phyloP scores from a whole-genome alignment of 257 asterid genomes.

The Ocimum tenuiflorum region DNA sequence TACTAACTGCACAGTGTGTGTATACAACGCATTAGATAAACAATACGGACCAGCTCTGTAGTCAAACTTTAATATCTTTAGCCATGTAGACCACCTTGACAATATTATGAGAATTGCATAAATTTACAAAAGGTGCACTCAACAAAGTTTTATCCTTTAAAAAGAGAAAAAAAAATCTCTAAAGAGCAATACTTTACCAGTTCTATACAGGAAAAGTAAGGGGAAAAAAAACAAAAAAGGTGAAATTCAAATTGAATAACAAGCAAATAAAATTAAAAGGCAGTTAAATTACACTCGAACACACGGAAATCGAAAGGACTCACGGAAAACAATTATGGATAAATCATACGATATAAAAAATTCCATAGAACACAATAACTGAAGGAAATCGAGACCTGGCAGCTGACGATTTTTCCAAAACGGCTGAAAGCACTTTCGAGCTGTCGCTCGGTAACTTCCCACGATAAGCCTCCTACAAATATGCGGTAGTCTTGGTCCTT shows the following conservation, averaged over 20 bases:
- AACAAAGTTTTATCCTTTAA: not conserved
- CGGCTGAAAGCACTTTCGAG: constrained; percentile 78
- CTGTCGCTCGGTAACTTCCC: constrained; percentile 87
- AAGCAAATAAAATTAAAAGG: not conserved
- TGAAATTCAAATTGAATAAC: not conserved
- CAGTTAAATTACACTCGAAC: not conserved
- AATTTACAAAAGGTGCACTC: not conserved
- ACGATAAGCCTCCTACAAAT: constrained; percentile 84
- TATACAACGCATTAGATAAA: not conserved
- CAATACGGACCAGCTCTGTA: not conserved
- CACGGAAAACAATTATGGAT: not conserved
- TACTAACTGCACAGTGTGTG: not conserved
- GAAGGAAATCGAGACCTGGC: constrained; percentile 55
- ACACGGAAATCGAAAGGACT: not conserved
- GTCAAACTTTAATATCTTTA: not conserved
- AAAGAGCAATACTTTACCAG: too few species aligned
- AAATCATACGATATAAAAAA: not conserved
- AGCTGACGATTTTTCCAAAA: constrained; percentile 72
- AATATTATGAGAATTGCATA: not conserved
- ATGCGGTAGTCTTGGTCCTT: constrained; percentile 78
- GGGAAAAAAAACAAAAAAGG: not conserved
- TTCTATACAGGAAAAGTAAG: too few species aligned
- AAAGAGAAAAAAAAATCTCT: not conserved
- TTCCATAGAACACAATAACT: not conserved
- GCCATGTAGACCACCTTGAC: constrained; percentile 4